Base-by-base conservation (phyloP, 768 basidiomycete species). In the Gautieria morchelliformis region DNA sequence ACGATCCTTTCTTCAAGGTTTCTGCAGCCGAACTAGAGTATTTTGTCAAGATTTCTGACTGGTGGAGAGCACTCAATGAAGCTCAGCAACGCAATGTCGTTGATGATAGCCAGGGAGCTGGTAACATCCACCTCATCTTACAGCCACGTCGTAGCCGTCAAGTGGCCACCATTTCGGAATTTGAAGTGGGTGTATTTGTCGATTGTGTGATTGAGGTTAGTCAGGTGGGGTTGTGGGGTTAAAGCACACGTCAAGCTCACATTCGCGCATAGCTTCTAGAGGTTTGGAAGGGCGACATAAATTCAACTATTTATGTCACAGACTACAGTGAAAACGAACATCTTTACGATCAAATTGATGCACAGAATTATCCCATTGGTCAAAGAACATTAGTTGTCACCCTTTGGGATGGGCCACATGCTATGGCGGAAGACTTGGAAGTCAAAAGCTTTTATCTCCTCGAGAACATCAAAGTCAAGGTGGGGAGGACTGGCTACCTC, bases 261-360 rank as follows among this genome's bases (percentile, higher is more conserved):
- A 30, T 17, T 7, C 3, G 11, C 9, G 20, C 7, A 49, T 30
- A 49, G 48, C 48, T 49, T 27, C 32, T 49, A 27, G 27, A 20
- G 32, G 32, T 49, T n/a, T 3, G 2, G 48, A 49, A 30, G 12
- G 27, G 45, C 20, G 54, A 57, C 17, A 30, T 9, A 33, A 32
- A 33, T 24, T 67, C 74, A 4, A 73, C 69, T 50, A 66, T 86
- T 40, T 82, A 78, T 59, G 78, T 83, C 33, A 86, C 84, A 8
- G 86, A 88, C 65, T 87, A 85, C 63, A 84, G 84, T 1, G 64
- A 69, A 3, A 75, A 83, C 53, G 62, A 72, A 4, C 68, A 75
- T 52, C 68, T 85, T 37, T 63, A 69, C 5, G 59, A 66, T n/a
- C 58, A 65, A 3, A 57, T 63, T 19, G 60, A 67, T 11, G 61